phyloP scores from a whole-genome alignment of 768 basidiomycete genomes.

The Strobilomyces dryophilus region DNA sequence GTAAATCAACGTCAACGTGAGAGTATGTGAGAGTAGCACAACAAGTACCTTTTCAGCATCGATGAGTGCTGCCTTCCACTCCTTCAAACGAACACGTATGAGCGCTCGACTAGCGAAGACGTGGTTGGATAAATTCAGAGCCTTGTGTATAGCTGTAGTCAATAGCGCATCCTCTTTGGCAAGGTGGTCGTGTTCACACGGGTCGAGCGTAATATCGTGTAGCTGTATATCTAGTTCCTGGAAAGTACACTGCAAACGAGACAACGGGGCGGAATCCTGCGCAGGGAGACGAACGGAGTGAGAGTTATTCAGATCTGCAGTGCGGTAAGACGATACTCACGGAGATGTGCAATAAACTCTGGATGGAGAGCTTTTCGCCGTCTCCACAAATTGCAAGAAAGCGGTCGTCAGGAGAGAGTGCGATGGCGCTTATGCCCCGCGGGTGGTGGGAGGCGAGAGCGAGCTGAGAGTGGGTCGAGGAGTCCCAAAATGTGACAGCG shows the following conservation, averaged over 20 bases:
- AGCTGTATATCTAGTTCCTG: neutral
- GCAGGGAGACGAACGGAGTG: neutral
- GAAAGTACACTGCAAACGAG: neutral
- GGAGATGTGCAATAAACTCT: neutral
- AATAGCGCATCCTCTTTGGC: neutral
- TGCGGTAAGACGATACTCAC: neutral
- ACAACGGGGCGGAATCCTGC: neutral
- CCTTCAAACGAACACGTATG: neutral
- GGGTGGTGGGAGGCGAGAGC: neutral
- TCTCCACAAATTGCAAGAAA: neutral
- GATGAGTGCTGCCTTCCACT: neutral
- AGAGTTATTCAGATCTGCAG: neutral
- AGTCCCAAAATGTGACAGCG: neutral
- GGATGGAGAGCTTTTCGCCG: neutral
- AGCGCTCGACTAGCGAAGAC: neutral
- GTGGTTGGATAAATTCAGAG: neutral
- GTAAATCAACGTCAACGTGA: neutral
- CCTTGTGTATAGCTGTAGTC: neutral
- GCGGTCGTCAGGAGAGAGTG: neutral
- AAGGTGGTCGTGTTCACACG: neutral
- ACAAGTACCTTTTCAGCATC: neutral
- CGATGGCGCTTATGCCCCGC: neutral
- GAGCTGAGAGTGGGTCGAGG: neutral
- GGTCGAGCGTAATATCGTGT: neutral
- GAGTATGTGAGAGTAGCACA: neutral